A percentile compares a stretch with the other conserved stretches of the same genome.
These are phyloP conservation scores for Selenicereus undatus DNA, from an alignment of 148 eudicot genomes.

Conservation along the genomic window DNA sequence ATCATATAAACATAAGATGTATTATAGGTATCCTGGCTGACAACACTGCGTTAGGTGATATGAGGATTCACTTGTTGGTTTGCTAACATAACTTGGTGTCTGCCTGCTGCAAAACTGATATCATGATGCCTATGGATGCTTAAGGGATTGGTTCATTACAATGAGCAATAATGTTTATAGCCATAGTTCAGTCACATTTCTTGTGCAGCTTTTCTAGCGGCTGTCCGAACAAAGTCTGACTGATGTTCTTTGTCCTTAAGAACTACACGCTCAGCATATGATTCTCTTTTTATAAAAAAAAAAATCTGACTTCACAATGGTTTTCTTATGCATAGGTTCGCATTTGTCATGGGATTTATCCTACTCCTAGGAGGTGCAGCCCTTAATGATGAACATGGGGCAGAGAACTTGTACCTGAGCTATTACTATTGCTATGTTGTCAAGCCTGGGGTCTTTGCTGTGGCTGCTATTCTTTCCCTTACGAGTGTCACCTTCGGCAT, in stretches of 20 bases:
- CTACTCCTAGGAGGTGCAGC: slow-evolving; percentile 66
- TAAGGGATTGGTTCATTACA: no score
- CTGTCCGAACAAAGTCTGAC: not conserved
- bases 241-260: not conserved
- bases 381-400: slow-evolving; percentile 63
- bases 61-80: no score
- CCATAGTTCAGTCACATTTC: no score
- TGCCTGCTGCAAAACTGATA: no score
- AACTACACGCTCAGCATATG: not conserved
- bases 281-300: not conserved
- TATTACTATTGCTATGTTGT: slow-evolving; percentile 67
- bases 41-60: no score
- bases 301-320: not conserved
- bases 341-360: slow-evolving; percentile 70
- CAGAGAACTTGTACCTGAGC: slow-evolving; percentile 50
- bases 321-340: slow-evolving; percentile 44
- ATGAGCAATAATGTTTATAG: no score
- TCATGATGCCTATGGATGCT: no score
- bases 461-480: slow-evolving; percentile 64
- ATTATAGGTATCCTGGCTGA: no score
- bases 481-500: slow-evolving; percentile 64
- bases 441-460: slow-evolving; percentile 81
- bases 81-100: no score
- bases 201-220: no score
- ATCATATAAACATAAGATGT: no score